Evolutionary conservation across 495 filamentous ascomycete genomes (phyloP).

Genomic region (Lophium mytilinum): DNA sequence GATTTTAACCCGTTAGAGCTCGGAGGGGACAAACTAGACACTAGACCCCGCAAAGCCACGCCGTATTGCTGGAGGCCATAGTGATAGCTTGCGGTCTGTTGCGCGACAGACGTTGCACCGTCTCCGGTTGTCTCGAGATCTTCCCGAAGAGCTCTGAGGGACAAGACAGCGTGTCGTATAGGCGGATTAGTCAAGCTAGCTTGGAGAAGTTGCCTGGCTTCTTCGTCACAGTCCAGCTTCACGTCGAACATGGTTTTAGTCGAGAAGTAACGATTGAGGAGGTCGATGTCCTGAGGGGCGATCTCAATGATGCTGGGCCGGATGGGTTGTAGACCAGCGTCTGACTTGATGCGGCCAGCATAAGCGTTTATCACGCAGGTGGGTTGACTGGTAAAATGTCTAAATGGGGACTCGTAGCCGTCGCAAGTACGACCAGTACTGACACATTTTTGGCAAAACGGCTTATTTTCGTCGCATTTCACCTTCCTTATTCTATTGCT

Average conservation of each 20-base stretch:
- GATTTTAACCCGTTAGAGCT: too few species aligned
- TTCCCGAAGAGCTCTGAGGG: too few species aligned
- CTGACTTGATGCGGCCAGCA: conserved; percentile 24
- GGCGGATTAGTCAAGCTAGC: conserved; percentile 31
- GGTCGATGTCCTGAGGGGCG: conserved; percentile 19
- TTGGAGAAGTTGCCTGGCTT: conserved; percentile 25
- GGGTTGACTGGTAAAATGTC: conserved; percentile 9
- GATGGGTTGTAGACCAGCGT: conserved; percentile 1
- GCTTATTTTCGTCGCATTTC: conserved; percentile 33
- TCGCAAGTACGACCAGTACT: conserved; percentile 21
- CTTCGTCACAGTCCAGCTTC: conserved; percentile 24
- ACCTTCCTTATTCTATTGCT: too few species aligned
- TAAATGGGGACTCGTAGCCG: conserved; percentile 32
- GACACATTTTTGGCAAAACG: conserved; percentile 30
- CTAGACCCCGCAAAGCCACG: too few species aligned
- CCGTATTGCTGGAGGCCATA: too few species aligned
- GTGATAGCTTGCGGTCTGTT: too few species aligned
- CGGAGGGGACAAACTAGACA: too few species aligned
- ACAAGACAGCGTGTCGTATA: conserved; percentile 33
- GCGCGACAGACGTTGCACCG: too few species aligned
- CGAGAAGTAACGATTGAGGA: conserved; percentile 28
- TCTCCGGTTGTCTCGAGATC: too few species aligned
- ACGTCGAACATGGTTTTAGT: conserved; percentile 28
- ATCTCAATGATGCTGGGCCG: conserved; percentile 12
- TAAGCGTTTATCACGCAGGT: conserved; percentile 21